Percentiles rank a stretch among this genome's conserved stretches.
These are phyloP conservation scores for Penicillium sp. DNA, from an alignment of 2,329 filamentous ascomycete species.

Conservation along the genomic window DNA sequence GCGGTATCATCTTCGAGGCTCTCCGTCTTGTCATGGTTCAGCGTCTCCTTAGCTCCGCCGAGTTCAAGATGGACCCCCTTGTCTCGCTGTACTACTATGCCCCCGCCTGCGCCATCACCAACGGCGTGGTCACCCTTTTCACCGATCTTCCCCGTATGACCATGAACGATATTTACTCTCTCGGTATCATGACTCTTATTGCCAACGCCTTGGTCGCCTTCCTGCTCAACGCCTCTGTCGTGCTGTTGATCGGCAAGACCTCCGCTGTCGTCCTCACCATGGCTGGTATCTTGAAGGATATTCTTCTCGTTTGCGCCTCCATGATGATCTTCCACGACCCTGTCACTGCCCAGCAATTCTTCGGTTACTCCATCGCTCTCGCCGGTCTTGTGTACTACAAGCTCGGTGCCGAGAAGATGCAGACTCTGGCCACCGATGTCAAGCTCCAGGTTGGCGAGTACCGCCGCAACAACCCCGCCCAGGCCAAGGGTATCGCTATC, in stretches of 20 bases:
- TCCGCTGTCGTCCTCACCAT: conserved; percentile 79
- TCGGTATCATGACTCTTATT: conserved; percentile 64
- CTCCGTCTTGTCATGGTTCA: conserved; percentile 79
- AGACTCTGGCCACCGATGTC: conserved; percentile 50
- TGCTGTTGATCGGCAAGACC: conserved; percentile 80
- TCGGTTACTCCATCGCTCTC: conserved; percentile 72
- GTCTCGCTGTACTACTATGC: conserved; percentile 85
- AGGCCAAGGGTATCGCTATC: conserved; percentile 19
- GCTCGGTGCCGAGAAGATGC: conserved; percentile 56
- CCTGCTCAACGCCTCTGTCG: conserved; percentile 73
- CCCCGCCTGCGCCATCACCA: conserved; percentile 75
- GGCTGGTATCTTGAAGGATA: conserved; percentile 79
- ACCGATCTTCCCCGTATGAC: conserved; percentile 65
- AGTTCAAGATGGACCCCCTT: conserved; percentile 83
- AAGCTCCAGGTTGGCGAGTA: conserved; percentile 33
- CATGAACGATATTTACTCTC: conserved; percentile 67
- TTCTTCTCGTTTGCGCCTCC: conserved; percentile 70
- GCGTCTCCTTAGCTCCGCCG: conserved; percentile 68
- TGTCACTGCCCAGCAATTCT: conserved; percentile 65
- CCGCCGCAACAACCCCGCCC: conserved; percentile 23
- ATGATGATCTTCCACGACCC: conserved; percentile 73
- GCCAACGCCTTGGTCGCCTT: conserved; percentile 74
- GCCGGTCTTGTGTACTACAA: conserved; percentile 63
- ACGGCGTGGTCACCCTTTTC: conserved; percentile 64
- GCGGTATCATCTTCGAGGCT: conserved; percentile 74